Percentiles rank a stretch among this genome's conserved stretches.
These are phyloP conservation scores for Aspergillus funiculosus DNA, from an alignment of 495 filamentous ascomycete species.

Conservation along the genomic window DNA sequence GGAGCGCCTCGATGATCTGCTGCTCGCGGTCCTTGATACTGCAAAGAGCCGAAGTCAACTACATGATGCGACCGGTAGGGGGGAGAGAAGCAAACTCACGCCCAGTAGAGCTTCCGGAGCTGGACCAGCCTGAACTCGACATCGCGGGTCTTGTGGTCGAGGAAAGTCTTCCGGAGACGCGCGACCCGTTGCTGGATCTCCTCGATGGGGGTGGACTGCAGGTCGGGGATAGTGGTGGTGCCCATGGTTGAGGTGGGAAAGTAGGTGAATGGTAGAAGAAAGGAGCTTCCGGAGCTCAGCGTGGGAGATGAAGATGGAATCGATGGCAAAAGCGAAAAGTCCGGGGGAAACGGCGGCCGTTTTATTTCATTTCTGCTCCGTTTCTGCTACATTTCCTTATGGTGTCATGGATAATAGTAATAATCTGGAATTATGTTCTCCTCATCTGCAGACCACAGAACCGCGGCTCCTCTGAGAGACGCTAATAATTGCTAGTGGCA, in stretches of 20 bases:
- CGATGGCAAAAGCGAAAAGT: too few species aligned
- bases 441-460: too few species aligned
- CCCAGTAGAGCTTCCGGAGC: slow-evolving; percentile 93
- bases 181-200: slow-evolving; percentile 56
- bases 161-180: slow-evolving; percentile 57
- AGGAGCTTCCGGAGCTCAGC: too few species aligned
- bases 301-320: too few species aligned
- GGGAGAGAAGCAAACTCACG: slow-evolving; percentile 30
- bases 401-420: too few species aligned
- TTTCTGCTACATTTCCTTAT: too few species aligned
- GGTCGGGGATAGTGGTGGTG: slow-evolving; percentile 43
- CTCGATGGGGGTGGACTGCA: slow-evolving; percentile 62
- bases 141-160: slow-evolving; percentile 71
- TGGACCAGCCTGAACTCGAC: slow-evolving; percentile 76
- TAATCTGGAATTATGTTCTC: too few species aligned
- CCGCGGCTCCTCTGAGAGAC: too few species aligned
- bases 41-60: slow-evolving; percentile 8
- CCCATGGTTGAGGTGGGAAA: slow-evolving; percentile 28
- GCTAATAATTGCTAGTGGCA: too few species aligned
- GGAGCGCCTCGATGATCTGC: slow-evolving; percentile 62
- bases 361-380: too few species aligned
- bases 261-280: too few species aligned
- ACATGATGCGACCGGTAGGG: neutral
- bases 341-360: too few species aligned
- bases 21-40: slow-evolving; percentile 69